phyloP scores from a whole-genome alignment of 495 filamentous ascomycete species.

The Cudoniella acicularis region DNA sequence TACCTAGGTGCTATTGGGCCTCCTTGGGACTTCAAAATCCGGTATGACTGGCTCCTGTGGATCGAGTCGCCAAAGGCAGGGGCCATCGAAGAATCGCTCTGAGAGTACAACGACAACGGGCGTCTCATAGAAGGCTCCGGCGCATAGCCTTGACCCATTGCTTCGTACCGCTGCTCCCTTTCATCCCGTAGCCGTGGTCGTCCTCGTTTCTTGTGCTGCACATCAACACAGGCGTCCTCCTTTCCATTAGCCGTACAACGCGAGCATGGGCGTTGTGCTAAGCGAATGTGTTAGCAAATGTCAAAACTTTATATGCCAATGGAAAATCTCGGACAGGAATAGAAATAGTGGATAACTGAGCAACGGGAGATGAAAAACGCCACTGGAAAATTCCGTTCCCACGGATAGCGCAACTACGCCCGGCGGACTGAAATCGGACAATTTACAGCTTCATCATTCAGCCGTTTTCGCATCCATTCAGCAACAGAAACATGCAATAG shows the following conservation, averaged over 20 bases:
- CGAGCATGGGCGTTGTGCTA: slow-evolving; percentile 60
- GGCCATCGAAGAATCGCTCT: slow-evolving; percentile 30
- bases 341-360: no score
- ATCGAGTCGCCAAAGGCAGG: slow-evolving; percentile 44
- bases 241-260: slow-evolving; percentile 59
- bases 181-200: slow-evolving; percentile 90
- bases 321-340: no score
- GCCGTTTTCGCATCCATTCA: neutral
- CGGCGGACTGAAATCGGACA: neutral
- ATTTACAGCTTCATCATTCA: neutral
- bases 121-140: slow-evolving; percentile 39
- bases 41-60: slow-evolving; percentile 40
- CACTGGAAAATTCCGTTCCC: no score
- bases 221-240: slow-evolving; percentile 86
- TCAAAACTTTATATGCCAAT: no score
- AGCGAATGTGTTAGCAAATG: slow-evolving; percentile 17
- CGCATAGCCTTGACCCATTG: slow-evolving; percentile 36
- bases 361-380: no score
- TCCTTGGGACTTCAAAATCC: slow-evolving; percentile 55
- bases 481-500: no score
- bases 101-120: slow-evolving; percentile 39
- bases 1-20: slow-evolving; percentile 42
- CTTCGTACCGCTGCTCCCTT: slow-evolving; percentile 50
- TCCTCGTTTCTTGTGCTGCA: slow-evolving; percentile 94
- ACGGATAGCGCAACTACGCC: neutral